phyloP scores from a whole-genome alignment of 768 basidiomycete genomes.

The Gloeopeniophorella convolvens region DNA sequence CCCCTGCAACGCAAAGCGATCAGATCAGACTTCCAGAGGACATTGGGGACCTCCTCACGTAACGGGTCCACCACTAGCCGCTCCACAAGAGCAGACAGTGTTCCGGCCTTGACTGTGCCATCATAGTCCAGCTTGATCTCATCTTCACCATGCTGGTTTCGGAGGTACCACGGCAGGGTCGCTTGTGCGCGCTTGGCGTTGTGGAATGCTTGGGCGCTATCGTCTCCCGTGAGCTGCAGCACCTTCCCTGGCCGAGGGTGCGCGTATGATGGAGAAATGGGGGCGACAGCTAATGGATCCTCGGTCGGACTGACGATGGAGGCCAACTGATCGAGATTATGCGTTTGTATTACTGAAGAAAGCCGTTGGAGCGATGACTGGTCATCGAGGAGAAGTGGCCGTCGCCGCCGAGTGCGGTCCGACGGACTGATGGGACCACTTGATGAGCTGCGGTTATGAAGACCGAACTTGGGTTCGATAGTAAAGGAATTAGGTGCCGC shows the following conservation, averaged over 20 bases:
- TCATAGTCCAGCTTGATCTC: slow-evolving; percentile 61
- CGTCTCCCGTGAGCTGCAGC: slow-evolving; percentile 35
- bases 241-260: slow-evolving; percentile 31
- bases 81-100: slow-evolving; percentile 66
- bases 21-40: background rate
- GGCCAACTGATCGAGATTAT: slow-evolving; percentile 2
- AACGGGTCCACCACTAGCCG: slow-evolving; percentile 55
- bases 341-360: slow-evolving; percentile 12
- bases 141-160: slow-evolving; percentile 45
- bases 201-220: slow-evolving; percentile 37
- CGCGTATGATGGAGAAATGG: background rate
- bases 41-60: slow-evolving; percentile 38
- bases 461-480: background rate
- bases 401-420: slow-evolving; percentile 9
- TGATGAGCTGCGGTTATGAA: slow-evolving; percentile 7
- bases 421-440: slow-evolving; percentile 2
- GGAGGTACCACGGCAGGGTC: slow-evolving; percentile 52
- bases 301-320: background rate
- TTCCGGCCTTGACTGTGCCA: slow-evolving; percentile 62
- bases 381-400: slow-evolving; percentile 10
- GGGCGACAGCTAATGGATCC: background rate
- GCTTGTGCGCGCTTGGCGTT: slow-evolving; percentile 33
- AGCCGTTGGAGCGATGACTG: slow-evolving; percentile 8
- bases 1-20: slow-evolving; percentile 13
- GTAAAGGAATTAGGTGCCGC: background rate